These are phyloP conservation scores for Candida ponderosae DNA, from an alignment of 805 yeast species.

Conservation along the genomic window DNA sequence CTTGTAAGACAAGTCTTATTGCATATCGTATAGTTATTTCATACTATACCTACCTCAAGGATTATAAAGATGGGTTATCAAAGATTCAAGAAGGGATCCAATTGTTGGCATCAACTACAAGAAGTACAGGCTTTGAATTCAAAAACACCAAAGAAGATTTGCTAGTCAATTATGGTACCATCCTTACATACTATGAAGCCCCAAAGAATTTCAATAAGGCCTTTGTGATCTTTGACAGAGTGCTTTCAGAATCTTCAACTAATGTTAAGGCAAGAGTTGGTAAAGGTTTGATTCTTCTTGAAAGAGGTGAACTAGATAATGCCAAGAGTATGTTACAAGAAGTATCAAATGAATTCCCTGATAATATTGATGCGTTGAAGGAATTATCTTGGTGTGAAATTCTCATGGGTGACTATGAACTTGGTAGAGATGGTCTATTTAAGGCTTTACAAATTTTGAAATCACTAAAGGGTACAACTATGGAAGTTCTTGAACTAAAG, in stretches of 20 bases:
- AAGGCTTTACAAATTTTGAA: constrained; percentile 33
- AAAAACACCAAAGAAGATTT: constrained; percentile 49
- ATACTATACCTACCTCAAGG: constrained; percentile 51
- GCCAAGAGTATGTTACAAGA: constrained; percentile 47
- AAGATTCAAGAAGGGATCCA: constrained; percentile 54
- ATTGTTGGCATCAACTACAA: constrained; percentile 38
- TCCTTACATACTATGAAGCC: constrained; percentile 80
- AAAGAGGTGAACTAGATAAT: constrained; percentile 45
- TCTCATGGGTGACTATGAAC: constrained; percentile 36
- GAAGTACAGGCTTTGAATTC: constrained; percentile 39
- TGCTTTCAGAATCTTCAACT: constrained; percentile 37
- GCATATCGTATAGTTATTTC: constrained; percentile 60
- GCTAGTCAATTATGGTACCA: constrained; percentile 59
- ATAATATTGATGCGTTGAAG: constrained; percentile 49
- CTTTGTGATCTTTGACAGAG: constrained; percentile 55
- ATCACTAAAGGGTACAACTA: constrained; percentile 40
- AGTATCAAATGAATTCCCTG: constrained; percentile 42
- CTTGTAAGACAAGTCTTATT: constrained; percentile 40
- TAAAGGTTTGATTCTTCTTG: constrained; percentile 69
- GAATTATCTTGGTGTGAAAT: constrained; percentile 79
- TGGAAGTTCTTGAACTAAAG: constrained; percentile 43
- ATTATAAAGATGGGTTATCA: constrained; percentile 55
- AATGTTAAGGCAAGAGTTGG: constrained; percentile 69
- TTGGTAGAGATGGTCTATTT: constrained; percentile 46
- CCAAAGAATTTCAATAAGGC: constrained; percentile 85